Conservation (phyloP, 1,284 basidiomycete genomes). For the Malassezia nana region DNA sequence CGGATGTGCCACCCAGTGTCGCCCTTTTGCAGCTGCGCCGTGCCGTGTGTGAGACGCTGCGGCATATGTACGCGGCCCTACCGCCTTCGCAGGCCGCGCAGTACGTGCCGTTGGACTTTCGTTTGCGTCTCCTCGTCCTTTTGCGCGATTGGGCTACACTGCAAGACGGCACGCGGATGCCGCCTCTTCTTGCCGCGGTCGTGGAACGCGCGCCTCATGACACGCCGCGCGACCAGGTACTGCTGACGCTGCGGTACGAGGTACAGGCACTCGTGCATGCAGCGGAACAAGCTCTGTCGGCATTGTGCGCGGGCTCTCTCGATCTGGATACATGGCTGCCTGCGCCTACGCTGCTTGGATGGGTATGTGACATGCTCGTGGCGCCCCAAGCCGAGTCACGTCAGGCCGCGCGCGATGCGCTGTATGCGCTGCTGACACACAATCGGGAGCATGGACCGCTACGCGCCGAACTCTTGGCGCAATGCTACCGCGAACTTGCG, state of each 20-base stretch:
- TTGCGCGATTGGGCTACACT: constrained; percentile 87
- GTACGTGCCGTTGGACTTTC: constrained; percentile 66
- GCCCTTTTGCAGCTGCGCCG: constrained; percentile 67
- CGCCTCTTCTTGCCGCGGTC: constrained; percentile 64
- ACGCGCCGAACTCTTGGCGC: constrained; percentile 61
- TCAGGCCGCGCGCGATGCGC: constrained; percentile 56
- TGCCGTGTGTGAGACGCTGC: constrained; percentile 79
- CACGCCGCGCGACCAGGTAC: constrained; percentile 37
- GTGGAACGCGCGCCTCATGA: constrained; percentile 52
- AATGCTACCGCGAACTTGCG: constrained; percentile 60
- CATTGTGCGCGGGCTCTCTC: constrained; percentile 52
- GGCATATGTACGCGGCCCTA: constrained; percentile 70
- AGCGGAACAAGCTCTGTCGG: constrained; percentile 63
- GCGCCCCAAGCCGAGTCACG: constrained; percentile 48
- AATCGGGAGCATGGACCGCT: constrained; percentile 59
- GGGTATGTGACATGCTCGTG: constrained; percentile 51
- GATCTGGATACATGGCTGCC: constrained; percentile 39
- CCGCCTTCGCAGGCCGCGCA: constrained; percentile 64
- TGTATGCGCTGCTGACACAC: constrained; percentile 62
- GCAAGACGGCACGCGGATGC: constrained; percentile 63
- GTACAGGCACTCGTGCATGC: constrained; percentile 57
- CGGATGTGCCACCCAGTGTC: constrained; percentile 59
- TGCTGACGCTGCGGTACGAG: constrained; percentile 55
- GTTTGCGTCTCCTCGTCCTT: constrained; percentile 68
- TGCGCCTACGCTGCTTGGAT: constrained; percentile 49